Conservation (phyloP, 345 rosid species). For the Garcia nutans region DNA sequence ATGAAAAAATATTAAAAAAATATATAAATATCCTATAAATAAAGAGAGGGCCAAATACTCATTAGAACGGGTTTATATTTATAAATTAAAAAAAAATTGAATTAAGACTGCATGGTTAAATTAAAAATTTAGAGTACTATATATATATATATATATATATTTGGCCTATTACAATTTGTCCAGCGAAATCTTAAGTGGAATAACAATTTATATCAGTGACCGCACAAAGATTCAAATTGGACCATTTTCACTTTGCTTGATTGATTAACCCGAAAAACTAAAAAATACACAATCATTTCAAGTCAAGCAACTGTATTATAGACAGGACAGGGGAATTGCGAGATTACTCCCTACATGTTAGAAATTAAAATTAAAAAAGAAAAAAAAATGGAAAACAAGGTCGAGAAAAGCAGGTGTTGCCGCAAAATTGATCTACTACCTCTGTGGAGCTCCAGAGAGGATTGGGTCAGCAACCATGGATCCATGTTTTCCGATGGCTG, state of each 20-base stretch:
- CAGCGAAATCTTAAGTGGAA: no score
- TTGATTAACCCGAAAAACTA: not conserved
- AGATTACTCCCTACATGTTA: not conserved
- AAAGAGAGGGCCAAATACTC: no score
- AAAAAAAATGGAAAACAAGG: not conserved
- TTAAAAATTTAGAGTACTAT: no score
- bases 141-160: no score
- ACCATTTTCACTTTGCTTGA: not conserved
- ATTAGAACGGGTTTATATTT: no score
- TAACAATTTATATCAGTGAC: no score
- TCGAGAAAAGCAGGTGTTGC: not conserved
- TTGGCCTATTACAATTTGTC: no score
- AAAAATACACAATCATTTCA: slow-evolving; percentile 3
- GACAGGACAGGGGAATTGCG: not conserved
- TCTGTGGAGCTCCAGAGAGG: slow-evolving; percentile 50
- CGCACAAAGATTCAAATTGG: not conserved
- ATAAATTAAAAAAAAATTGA: no score
- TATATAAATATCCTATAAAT: no score
- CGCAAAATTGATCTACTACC: slow-evolving; percentile 34
- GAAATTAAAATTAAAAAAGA: not conserved
- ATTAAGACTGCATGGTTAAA: no score
- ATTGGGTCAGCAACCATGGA: slow-evolving; percentile 49
- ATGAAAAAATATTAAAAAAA: no score
- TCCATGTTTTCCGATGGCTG: slow-evolving; percentile 58
- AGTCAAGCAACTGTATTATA: slow-evolving; percentile 11